These are phyloP conservation scores for Saccharomyces hybrid DNA, from an alignment of 1,139 yeast species.

Conservation along the genomic window DNA sequence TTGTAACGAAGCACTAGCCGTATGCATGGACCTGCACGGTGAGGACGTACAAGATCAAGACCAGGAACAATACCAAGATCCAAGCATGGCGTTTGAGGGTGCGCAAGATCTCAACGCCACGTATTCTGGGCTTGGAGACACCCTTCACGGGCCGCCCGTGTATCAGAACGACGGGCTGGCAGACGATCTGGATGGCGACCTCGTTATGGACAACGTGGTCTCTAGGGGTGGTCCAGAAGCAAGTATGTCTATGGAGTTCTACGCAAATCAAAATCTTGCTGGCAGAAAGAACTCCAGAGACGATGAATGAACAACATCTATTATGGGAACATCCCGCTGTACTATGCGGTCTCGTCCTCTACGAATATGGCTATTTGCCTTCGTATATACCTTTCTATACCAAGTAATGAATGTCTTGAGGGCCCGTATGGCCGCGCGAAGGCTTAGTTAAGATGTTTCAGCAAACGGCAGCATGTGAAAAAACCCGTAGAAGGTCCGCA, in stretches of 20 bases:
- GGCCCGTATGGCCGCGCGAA: neutral
- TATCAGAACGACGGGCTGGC: conserved; percentile 18
- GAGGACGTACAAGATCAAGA: conserved; percentile 10
- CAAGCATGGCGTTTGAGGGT: conserved; percentile 9
- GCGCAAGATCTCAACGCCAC: conserved; percentile 8
- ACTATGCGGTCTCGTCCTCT: neutral
- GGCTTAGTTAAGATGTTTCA: neutral
- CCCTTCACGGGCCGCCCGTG: conserved; percentile 8
- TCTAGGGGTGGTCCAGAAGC: conserved; percentile 16
- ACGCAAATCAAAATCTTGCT: conserved; percentile 2
- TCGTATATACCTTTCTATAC: neutral
- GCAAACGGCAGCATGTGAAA: neutral
- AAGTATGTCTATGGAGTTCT: conserved; percentile 23
- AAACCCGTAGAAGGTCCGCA: neutral
- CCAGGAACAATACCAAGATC: conserved; percentile 6
- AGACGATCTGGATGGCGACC: conserved; percentile 21
- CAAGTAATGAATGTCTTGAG: neutral
- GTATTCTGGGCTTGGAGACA: conserved; percentile 14
- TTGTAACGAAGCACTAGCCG: conserved; percentile 26
- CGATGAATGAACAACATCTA: neutral
- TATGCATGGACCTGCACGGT: conserved; percentile 24
- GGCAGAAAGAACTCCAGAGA: conserved; percentile 4
- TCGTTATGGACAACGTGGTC: conserved; percentile 6
- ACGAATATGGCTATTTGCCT: neutral
- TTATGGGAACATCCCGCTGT: neutral